Evolutionary conservation across 257 asterid species (phyloP), one percentile per base, ranked within the genome.

Genomic region (Mentha longifolia): DNA sequence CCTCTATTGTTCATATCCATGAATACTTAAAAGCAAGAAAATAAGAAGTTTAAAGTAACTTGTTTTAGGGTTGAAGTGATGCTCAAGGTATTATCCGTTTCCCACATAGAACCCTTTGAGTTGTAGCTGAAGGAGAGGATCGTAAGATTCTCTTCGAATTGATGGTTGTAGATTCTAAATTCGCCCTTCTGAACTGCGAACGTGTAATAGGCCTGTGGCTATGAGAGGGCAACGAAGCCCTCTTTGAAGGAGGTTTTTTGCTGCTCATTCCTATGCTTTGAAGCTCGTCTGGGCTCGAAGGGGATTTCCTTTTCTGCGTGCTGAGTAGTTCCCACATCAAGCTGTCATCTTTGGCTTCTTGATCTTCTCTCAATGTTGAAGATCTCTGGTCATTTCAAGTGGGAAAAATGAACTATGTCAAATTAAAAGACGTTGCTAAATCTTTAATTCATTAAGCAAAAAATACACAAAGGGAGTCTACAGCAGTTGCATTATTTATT

Each of bases 241-340:
- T 67, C 41, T 76, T 57, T 35, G 78, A 61, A 43, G 37, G 78
- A 62, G 68, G 80, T 41, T 76, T 73, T 74, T 79, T 79, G 51
- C 72, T 68, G 63, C 59, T 17, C 37, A 71, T 70, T 75, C 37
- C 84, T 45, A 71, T 74, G 78, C 87, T 82, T 37, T 64, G 76
- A 74, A 84, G 83, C 77, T 78, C 79, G 28, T 72, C 76, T 25
- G 85, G 70, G 47, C 75, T 79, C 37, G 87, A 74, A 20, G 19
- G 80, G 57, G 78, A 55, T 72, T 85, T 85, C 85, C 92, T 82
- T 75, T 79, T 88, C 77, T 73, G 84, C 65, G 39, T 35, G 5
- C 81, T 79, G 59, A 86, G 90, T 10, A 86, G 65, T 39, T 86
- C 86, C 97, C 92, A 84, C 41, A 85, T 45, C 62, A 84, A 70